Conservation (phyloP, 2,329 filamentous ascomycete genomes). For the Xylariaceae sp. region DNA sequence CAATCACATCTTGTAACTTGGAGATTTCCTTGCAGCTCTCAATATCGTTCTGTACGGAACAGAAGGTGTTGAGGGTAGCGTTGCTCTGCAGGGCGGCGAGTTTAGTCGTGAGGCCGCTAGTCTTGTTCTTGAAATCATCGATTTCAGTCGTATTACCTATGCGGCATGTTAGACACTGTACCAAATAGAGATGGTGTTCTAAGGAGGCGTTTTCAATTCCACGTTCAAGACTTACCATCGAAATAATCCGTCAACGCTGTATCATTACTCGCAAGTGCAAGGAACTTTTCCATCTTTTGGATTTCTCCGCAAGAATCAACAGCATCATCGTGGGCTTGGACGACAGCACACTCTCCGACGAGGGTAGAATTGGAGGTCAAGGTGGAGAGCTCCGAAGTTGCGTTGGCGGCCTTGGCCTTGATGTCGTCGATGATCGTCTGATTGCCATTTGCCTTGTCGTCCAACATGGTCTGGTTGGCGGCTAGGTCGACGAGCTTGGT, state of each 20-base stretch:
- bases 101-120: conserved; percentile 20
- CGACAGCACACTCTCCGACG: conserved; percentile 27
- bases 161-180: not conserved
- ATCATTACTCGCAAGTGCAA: conserved; percentile 24
- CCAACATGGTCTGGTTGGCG: conserved; percentile 32
- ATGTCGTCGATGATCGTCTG: conserved; percentile 31
- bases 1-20: conserved; percentile 24
- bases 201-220: not conserved
- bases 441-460: conserved; percentile 29
- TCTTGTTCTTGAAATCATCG: conserved; percentile 29
- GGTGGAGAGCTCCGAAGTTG: conserved; percentile 24
- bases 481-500: conserved; percentile 29
- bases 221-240: conserved; percentile 7
- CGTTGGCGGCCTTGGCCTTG: conserved; percentile 31
- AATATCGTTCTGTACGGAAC: conserved; percentile 7
- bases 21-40: conserved; percentile 29
- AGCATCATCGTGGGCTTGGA: conserved; percentile 26
- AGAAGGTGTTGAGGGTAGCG: conserved; percentile 25
- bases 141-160: conserved; percentile 30
- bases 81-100: conserved; percentile 29
- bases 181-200: not conserved
- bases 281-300: conserved; percentile 20
- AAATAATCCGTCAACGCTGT: conserved; percentile 29
- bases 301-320: conserved; percentile 27
- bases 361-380: conserved; percentile 33